Evolutionary conservation across 208 protist genomes (phyloP), one percentile per base, ranked within the genome.

Genomic region (Leishmania tarentolae): DNA sequence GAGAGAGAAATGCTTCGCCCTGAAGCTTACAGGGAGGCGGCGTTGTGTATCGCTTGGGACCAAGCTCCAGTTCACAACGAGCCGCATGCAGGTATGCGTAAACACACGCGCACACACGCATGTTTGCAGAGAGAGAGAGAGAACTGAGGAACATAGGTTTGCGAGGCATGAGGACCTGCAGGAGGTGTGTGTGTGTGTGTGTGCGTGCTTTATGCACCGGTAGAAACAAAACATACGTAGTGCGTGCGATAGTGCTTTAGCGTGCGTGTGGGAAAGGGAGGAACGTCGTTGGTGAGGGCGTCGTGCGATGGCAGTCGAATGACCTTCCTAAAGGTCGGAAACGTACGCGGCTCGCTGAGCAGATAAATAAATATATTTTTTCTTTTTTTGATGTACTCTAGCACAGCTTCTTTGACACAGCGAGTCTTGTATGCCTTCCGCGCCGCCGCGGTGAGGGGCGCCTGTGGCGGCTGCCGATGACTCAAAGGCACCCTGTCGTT

Each of bases 291-390:
- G 31, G 59, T 28, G 11, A 35, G n/a, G 3, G 24, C 28, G 13
- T 37, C 59, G 0, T 65, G 59, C 59, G 50, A 50, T 11, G 73
- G 78, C 0, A 35, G 56, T 15, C 56, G 65, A 3, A 53, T 17
- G 19, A 65, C 71, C 57, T 83, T 83, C 83, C 83, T 83, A 40
- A 83, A 83, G 1, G 83, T 87, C 8, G 77, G 74, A 46, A 87
- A 87, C 19, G 70, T 70, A 7, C 79, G 71, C 37, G 19, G 17
- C 9, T 40, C 65, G n/a, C n/a, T n/a, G n/a, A n/a, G n/a, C n/a
- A n/a, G n/a, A n/a, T n/a, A n/a, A n/a, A n/a, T n/a, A n/a, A n/a
- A n/a, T n/a, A n/a, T n/a, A n/a, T n/a, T n/a, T n/a, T n/a, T n/a
- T n/a, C n/a, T n/a, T 19, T 72, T 68, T 57, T 37, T 15, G 21